A percentile compares a stretch with the other conserved stretches of the same genome.
Conservation (phyloP, 305 asterid species). For the Fraxinus latifolia region DNA sequence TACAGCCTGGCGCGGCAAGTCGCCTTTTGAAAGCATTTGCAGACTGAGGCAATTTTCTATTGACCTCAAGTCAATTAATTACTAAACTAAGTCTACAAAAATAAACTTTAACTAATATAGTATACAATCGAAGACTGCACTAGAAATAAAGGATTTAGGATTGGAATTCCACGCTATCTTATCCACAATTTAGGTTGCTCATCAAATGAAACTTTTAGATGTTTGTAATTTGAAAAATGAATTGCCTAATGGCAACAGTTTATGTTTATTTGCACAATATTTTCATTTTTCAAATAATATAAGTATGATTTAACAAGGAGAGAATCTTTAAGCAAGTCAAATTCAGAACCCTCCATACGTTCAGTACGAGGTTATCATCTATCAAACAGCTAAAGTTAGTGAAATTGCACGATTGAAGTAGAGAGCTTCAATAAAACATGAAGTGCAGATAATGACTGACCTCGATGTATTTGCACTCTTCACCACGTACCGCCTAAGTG, state of each 20-base stretch:
- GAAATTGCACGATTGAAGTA: neutral
- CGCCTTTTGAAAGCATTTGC: no score
- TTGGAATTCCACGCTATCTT: neutral
- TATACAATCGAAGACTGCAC: neutral
- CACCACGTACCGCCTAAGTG: slow-evolving; percentile 59
- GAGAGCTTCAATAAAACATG: neutral
- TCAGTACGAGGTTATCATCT: neutral
- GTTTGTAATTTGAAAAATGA: neutral
- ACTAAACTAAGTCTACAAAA: neutral
- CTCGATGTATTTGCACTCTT: slow-evolving; percentile 68
- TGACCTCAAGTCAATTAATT: neutral
- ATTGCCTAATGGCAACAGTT: neutral
- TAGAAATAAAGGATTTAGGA: neutral
- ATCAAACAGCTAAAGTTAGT: neutral
- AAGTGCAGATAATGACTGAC: slow-evolving; percentile 37
- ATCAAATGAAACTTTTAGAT: neutral
- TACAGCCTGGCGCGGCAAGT: no score
- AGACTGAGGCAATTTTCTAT: no score
- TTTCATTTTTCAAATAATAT: neutral
- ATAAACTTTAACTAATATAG: no score
- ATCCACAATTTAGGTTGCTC: neutral
- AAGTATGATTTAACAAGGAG: neutral
- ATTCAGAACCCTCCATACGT: neutral
- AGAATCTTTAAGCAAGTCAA: neutral
- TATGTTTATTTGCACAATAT: neutral